Conservation (phyloP, 139 green algal genomes). For the Edaphochlamys debaryana region DNA sequence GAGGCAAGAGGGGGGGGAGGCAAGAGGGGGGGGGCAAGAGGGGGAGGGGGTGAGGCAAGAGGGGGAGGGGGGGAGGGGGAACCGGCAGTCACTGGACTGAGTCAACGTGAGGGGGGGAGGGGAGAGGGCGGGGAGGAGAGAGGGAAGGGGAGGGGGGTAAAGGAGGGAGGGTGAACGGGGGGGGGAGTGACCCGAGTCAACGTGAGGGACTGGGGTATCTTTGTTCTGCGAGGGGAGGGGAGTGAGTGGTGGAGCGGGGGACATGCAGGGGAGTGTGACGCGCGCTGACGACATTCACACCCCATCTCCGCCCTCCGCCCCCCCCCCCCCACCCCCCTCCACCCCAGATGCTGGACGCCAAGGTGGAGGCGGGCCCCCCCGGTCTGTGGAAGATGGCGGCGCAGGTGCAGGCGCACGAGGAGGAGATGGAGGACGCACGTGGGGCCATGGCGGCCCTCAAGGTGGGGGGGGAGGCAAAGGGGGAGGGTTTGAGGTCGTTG, state of each 20-base stretch:
- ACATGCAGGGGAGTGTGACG: no score
- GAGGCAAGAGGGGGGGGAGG: not conserved
- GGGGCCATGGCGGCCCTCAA: not conserved
- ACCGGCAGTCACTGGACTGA: not conserved
- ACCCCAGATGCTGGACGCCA: constrained; percentile 31
- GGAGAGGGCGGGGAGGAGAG: not conserved
- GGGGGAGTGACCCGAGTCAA: not conserved
- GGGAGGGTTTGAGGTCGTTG: no score
- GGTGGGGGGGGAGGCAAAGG: not conserved
- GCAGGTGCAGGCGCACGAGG: constrained; percentile 26
- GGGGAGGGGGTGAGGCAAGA: no score
- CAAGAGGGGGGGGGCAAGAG: not conserved
- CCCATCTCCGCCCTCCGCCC: not conserved
- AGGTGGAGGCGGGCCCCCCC: constrained; percentile 28
- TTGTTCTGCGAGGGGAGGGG: no score
- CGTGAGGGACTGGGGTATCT: no score
- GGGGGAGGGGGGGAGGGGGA: not conserved
- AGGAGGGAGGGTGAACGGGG: no score
- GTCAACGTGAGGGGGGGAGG: not conserved
- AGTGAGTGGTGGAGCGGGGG: not conserved
- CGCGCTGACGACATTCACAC: no score
- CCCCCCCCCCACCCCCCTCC: not conserved
- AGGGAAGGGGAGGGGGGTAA: not conserved
- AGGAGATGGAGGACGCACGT: constrained; percentile 3
- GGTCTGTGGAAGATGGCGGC: constrained; percentile 35